These are phyloP conservation scores for Saccharomycopsis amapae DNA, from an alignment of 805 yeast species.

Conservation along the genomic window DNA sequence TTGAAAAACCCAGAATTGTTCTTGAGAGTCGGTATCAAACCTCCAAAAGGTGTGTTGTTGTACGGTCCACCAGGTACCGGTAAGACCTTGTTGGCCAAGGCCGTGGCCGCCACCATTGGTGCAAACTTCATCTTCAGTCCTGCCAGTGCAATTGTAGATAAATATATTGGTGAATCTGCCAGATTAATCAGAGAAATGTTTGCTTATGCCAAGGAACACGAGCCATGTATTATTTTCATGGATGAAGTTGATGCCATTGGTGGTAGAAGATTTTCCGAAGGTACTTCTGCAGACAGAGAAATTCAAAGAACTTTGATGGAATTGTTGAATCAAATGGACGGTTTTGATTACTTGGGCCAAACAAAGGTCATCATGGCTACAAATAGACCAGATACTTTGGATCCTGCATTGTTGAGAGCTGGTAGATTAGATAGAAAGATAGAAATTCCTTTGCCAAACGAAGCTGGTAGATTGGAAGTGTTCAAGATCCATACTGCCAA, in stretches of 20 bases:
- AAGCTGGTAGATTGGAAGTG: constrained; percentile 88
- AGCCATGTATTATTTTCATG: constrained; percentile 96
- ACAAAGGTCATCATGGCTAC: constrained; percentile 98
- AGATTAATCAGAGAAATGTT: constrained; percentile 96
- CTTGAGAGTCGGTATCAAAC: constrained; percentile 91
- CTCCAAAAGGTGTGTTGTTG: constrained; percentile 95
- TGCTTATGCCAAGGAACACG: constrained; percentile 95
- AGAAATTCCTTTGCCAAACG: constrained; percentile 93
- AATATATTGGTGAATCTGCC: constrained; percentile 96
- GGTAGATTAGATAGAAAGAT: constrained; percentile 96
- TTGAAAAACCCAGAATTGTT: constrained; percentile 95
- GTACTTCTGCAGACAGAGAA: constrained; percentile 97
- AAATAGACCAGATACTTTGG: constrained; percentile 96
- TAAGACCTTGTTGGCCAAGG: constrained; percentile 94
- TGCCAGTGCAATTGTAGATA: constrained; percentile 95
- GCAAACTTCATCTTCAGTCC: constrained; percentile 98
- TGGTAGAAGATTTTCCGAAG: constrained; percentile 95
- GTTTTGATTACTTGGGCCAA: constrained; percentile 93
- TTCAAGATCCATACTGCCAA: constrained; percentile 87
- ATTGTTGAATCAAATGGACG: constrained; percentile 95
- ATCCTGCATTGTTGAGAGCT: constrained; percentile 94
- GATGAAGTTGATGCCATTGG: constrained; percentile 99
- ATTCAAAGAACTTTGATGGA: constrained; percentile 98
- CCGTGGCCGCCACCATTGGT: constrained; percentile 97
- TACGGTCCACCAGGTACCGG: constrained; percentile 99